Evolutionary conservation across 2,329 filamentous ascomycete genomes (phyloP), one percentile per base, ranked within the genome.

Genomic region (Pseudogymnoascus verrucosus): DNA sequence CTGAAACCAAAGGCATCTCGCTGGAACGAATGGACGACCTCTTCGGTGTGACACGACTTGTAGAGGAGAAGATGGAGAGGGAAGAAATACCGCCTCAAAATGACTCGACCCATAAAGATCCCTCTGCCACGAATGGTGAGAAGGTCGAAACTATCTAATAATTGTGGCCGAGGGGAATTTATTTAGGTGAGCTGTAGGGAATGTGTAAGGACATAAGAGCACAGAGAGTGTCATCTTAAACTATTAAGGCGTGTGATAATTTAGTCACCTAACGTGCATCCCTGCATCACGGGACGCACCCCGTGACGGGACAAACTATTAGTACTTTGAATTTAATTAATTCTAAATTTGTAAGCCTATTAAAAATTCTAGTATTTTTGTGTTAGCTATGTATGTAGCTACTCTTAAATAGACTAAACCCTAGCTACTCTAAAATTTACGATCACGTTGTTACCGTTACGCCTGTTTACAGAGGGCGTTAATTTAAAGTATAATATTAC

Each of bases 1-100:
- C 83, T 0, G 84, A 86, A 73, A 86, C 83, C 3, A 86, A 85
- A 74, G 82, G 82, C 31, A 68, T 78, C 59, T 71, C 74, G 34
- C 68, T 73, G 23, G 71, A 75, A 63, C 68, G 71, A 51, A 74
- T 75, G 70, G 73, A 75, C 44, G 64, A 68, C 28, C 63, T 74
- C 5, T 75, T 75, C 47, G 70, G 70, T 7, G 65, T 64, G 59
- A 42, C 65, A 57, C 51, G 61, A 36, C 36, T 31, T 4, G 40
- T 47, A 28, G 63, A 66, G 26, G 64, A 65, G 42, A 37, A 62
- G 12, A 37, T 34, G 19, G 59, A 28, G 23, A 61, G 47, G 47
- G 47, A 54, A 19, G 47, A 54, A 54, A 8, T 54, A 10, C 47
- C 47, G 8, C 14, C 26, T 3, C 47, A 16, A 7, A 31, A 54